Evolutionary conservation across 179 eudicot genomes (phyloP).

Genomic region (Spinacia oleracea): DNA sequence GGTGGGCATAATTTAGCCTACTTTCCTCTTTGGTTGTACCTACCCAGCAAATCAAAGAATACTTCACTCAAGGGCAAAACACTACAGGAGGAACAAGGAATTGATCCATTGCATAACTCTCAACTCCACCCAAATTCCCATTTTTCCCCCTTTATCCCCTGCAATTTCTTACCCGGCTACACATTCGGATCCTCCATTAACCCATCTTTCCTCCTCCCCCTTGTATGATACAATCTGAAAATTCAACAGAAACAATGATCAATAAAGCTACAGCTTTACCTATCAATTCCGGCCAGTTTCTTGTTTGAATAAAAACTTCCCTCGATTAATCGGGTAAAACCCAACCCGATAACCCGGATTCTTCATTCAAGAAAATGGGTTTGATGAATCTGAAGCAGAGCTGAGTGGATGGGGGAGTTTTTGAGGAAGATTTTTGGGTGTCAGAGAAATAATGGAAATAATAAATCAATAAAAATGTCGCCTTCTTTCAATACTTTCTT

Average conservation of each 20-base stretch:
- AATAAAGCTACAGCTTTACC: constrained; percentile 1
- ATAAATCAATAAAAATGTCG: constrained; percentile 20
- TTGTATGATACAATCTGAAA: too few relatives aligned
- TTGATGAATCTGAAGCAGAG: background rate
- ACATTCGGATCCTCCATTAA: background rate
- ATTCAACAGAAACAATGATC: background rate
- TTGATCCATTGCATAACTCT: background rate
- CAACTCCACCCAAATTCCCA: too few relatives aligned
- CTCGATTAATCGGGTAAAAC: background rate
- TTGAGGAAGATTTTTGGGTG: constrained; percentile 42
- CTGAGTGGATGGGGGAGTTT: background rate
- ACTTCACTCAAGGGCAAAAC: background rate
- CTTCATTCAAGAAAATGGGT: background rate
- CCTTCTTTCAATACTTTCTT: constrained; percentile 43
- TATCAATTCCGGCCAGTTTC: background rate
- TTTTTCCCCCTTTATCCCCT: background rate
- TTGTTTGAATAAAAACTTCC: background rate
- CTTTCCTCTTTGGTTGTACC: background rate
- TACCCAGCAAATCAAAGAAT: too few relatives aligned
- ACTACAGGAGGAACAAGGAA: background rate
- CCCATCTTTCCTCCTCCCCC: background rate
- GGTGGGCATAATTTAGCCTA: too few relatives aligned
- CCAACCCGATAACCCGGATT: background rate
- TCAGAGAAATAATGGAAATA: constrained; percentile 37
- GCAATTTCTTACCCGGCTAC: background rate